Evolutionary conservation across 148 eudicot genomes (phyloP).

Genomic region (Selenicereus undatus): DNA sequence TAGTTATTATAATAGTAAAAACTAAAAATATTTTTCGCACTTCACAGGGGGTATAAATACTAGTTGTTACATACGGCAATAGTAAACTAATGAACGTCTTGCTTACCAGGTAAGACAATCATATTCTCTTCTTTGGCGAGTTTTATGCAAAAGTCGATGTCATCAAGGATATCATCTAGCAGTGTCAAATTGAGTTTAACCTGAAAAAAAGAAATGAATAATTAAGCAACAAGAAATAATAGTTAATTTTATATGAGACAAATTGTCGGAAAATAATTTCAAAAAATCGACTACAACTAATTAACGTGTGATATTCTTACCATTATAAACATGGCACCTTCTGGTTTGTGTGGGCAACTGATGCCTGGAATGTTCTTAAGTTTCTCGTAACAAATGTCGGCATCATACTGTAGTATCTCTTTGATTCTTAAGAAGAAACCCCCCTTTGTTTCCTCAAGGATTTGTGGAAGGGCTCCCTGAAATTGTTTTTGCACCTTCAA

Average conservation of each 20-base stretch:
- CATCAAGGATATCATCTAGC: constrained; percentile 30
- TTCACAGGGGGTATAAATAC: too few species aligned
- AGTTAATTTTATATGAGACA: background rate
- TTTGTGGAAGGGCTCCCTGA: constrained; percentile 50
- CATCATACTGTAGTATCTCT: constrained; percentile 28
- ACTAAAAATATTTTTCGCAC: too few species aligned
- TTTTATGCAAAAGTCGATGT: constrained; percentile 37
- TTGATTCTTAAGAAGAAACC: constrained; percentile 37
- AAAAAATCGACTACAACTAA: background rate
- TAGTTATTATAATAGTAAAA: too few species aligned
- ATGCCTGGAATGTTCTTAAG: constrained; percentile 47
- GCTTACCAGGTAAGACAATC: constrained; percentile 30
- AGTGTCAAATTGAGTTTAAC: constrained; percentile 24
- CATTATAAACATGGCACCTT: constrained; percentile 58
- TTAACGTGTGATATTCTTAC: constrained; percentile 6
- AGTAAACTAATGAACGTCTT: too few species aligned
- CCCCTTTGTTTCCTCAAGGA: constrained; percentile 37
- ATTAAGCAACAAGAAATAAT: background rate
- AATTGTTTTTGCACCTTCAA: too few species aligned
- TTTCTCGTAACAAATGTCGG: constrained; percentile 35
- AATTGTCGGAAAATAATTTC: background rate
- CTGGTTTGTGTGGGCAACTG: constrained; percentile 50
- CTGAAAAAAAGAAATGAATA: constrained; percentile 15
- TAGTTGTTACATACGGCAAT: too few species aligned
- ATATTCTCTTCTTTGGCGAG: constrained; percentile 42